Evolutionary conservation across 495 filamentous ascomycete species (phyloP).

Genomic region (Annulohypoxylon maeteangense): DNA sequence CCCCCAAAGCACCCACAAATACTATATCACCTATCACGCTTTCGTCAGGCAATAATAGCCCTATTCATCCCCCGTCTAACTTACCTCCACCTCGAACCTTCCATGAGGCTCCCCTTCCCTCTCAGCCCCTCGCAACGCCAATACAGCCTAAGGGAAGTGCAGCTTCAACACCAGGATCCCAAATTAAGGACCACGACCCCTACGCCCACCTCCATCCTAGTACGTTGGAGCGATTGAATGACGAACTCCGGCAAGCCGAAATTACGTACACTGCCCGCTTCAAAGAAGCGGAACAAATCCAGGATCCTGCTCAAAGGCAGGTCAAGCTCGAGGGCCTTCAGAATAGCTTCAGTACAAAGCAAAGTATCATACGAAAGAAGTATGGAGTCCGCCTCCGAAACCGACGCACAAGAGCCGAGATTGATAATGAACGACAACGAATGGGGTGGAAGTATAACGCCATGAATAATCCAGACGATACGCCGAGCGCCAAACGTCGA

Average conservation of each 20-base stretch:
- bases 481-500: conserved; percentile 40
- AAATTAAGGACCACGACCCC: conserved; percentile 44
- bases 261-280: conserved; percentile 51
- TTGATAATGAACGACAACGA: conserved; percentile 53
- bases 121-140: conserved; percentile 25
- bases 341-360: conserved; percentile 60
- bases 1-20: conserved; percentile 22
- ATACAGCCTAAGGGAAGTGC: neutral
- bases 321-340: conserved; percentile 54
- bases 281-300: conserved; percentile 50
- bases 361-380: conserved; percentile 61
- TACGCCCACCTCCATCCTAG: conserved; percentile 51
- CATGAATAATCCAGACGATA: conserved; percentile 21
- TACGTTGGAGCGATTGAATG: conserved; percentile 43
- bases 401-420: conserved; percentile 56
- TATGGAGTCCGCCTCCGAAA: conserved; percentile 60
- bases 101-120: conserved; percentile 1
- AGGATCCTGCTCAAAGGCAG: conserved; percentile 48
- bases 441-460: conserved; percentile 47
- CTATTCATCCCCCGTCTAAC: conserved; percentile 7
- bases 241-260: conserved; percentile 55
- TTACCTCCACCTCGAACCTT: neutral
- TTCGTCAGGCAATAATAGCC: conserved; percentile 35
- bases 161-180: conserved; percentile 2
- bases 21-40: conserved; percentile 36